These are phyloP conservation scores for Sophora flavescens DNA, from an alignment of 306 rosid species.

Conservation along the genomic window DNA sequence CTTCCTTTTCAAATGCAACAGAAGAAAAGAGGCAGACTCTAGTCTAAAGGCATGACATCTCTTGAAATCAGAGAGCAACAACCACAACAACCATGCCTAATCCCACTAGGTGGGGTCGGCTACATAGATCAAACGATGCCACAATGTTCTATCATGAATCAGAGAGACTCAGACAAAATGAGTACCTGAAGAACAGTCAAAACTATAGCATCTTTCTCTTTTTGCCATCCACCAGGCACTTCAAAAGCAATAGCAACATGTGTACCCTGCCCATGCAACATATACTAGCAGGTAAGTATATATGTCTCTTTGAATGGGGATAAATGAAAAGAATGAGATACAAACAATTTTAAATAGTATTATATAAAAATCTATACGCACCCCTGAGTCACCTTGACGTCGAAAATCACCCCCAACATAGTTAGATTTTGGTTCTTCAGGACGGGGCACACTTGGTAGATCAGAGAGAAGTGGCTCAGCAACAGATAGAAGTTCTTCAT, in stretches of 20 bases:
- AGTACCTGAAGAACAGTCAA: constrained; percentile 94
- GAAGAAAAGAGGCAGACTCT: constrained; percentile 15
- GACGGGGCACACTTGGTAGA: constrained; percentile 65
- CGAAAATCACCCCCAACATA: constrained; percentile 98
- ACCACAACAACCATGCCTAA: too few relatives aligned
- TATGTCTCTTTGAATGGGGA: background rate
- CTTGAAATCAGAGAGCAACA: constrained; percentile 20
- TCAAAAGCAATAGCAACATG: constrained; percentile 98
- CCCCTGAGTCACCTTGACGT: constrained; percentile 80
- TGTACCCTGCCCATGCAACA: constrained; percentile 61
- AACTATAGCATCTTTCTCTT: constrained; percentile 85
- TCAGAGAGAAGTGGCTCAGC: constrained; percentile 95
- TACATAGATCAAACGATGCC: too few relatives aligned
- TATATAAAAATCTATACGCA: constrained; percentile 46
- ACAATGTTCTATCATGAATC: background rate
- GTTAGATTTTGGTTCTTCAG: constrained; percentile 70
- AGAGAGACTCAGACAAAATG: constrained; percentile 26
- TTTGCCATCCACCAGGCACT: constrained; percentile 96
- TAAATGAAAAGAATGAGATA: constrained; percentile 17
- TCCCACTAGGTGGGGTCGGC: too few relatives aligned
- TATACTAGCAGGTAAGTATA: constrained; percentile 37
- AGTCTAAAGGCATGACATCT: constrained; percentile 19
- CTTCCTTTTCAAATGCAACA: background rate
- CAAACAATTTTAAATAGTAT: constrained; percentile 4
- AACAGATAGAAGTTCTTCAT: constrained; percentile 80